These are phyloP conservation scores for Colletotrichum tanaceti DNA, from an alignment of 2,329 filamentous ascomycete genomes.

Conservation along the genomic window DNA sequence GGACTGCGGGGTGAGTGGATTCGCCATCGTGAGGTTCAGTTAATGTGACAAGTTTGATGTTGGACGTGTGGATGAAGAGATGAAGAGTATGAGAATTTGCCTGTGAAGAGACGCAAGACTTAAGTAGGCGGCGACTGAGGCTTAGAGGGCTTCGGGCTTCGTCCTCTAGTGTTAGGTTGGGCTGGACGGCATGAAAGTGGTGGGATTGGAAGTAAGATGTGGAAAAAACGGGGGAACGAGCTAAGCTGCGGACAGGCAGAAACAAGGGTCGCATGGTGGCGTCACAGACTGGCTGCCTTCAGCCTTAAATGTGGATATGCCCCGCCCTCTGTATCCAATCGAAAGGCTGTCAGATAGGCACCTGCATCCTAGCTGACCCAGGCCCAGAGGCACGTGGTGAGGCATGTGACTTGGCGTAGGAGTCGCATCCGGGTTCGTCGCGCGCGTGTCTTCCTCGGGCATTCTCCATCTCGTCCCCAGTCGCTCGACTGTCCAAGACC, in stretches of 20 bases:
- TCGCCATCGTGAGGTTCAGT: constrained; percentile 35
- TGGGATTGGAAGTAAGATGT: not conserved
- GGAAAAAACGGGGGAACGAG: not conserved
- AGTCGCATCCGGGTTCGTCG: constrained; percentile 8
- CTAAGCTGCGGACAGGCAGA: constrained; percentile 3
- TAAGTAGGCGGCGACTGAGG: constrained; percentile 3
- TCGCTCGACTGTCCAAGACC: no score
- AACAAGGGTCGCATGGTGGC: constrained; percentile 24
- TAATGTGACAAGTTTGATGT: not conserved
- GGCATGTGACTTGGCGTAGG: constrained; percentile 31
- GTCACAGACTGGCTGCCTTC: constrained; percentile 39
- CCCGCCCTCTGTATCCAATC: constrained; percentile 8
- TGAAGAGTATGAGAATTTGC: not conserved
- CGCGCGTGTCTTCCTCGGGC: not conserved
- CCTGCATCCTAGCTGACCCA: not conserved
- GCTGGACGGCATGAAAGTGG: not conserved
- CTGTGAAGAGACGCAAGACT: not conserved
- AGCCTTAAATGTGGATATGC: constrained; percentile 43
- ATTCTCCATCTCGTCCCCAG: not conserved
- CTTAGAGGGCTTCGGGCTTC: constrained; percentile 7
- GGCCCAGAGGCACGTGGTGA: not conserved
- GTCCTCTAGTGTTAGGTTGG: constrained; percentile 19
- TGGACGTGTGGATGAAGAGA: constrained; percentile 11
- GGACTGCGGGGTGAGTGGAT: constrained; percentile 57
- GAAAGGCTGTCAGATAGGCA: not conserved